Conservation (phyloP, 2,329 filamentous ascomycete species). For the Dactylellina leptospora region DNA sequence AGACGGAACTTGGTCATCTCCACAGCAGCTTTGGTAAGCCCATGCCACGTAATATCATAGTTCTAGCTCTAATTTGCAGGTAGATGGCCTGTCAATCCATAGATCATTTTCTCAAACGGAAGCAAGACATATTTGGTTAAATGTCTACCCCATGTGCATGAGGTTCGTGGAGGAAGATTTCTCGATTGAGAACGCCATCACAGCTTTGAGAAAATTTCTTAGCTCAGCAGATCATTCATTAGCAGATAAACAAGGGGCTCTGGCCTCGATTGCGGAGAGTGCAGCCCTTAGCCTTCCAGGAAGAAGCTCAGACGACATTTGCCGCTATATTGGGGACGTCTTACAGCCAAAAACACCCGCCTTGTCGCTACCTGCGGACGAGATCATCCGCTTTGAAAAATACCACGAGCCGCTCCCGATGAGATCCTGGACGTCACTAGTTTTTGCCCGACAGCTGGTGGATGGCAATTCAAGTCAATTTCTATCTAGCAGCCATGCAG, state of each 20-base stretch:
- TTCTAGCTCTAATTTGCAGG: constrained; percentile 4
- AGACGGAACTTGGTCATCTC: background rate
- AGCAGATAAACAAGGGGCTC: constrained; percentile 9
- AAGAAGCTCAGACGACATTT: constrained; percentile 25
- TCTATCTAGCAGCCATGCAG: constrained; percentile 12
- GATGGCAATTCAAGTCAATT: constrained; percentile 15
- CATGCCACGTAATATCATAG: background rate
- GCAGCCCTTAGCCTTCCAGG: constrained; percentile 1
- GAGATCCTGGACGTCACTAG: constrained; percentile 17
- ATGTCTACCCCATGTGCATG: constrained; percentile 15
- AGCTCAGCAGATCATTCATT: background rate
- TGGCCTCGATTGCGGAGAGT: constrained; percentile 5
- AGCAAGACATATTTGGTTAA: constrained; percentile 27
- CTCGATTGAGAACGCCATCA: constrained; percentile 11
- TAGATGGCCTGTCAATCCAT: constrained; percentile 20
- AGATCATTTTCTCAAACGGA: constrained; percentile 28
- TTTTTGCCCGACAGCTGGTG: constrained; percentile 16
- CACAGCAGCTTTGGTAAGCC: constrained; percentile 19
- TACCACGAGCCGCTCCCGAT: background rate
- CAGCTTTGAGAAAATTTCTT: constrained; percentile 12
- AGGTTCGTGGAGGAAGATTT: constrained; percentile 1
- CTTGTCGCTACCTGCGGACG: background rate
- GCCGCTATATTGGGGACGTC: constrained; percentile 23
- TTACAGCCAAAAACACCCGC: background rate
- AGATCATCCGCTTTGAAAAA: background rate